Percentiles rank a stretch among this genome's conserved stretches.
Evolutionary conservation across 768 basidiomycete genomes (phyloP).

Genomic region (Melanogaster broomeanus): DNA sequence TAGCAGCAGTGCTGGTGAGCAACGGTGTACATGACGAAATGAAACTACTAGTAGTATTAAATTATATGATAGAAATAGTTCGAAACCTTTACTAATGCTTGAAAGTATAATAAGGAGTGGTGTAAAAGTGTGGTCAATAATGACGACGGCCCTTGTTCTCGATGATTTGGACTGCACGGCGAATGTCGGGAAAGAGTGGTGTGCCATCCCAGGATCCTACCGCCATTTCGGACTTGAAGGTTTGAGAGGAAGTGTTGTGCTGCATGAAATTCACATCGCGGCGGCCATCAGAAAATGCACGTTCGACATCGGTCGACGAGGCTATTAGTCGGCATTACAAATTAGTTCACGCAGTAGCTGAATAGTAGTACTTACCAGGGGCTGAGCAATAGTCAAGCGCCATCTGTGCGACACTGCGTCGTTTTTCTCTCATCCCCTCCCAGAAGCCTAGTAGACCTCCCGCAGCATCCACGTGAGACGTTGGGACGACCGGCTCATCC

Average conservation of each 20-base stretch:
- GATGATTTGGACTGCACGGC: too few species aligned
- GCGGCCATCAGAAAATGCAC: neutral
- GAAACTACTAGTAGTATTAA: neutral
- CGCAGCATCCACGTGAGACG: neutral
- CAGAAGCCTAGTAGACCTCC: neutral
- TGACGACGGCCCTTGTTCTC: too few species aligned
- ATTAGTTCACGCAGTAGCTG: too few species aligned
- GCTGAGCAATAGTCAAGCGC: neutral
- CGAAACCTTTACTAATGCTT: neutral
- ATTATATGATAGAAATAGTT: neutral
- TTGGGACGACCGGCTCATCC: neutral
- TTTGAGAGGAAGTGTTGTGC: neutral
- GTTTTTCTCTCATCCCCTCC: neutral
- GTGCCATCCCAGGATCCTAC: too few species aligned
- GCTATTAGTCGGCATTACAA: too few species aligned
- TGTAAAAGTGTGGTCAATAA: neutral
- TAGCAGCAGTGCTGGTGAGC: neutral
- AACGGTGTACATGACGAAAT: neutral
- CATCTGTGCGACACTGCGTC: neutral
- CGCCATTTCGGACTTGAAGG: too few species aligned
- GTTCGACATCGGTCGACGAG: neutral
- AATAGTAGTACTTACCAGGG: neutral
- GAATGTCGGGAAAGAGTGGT: too few species aligned
- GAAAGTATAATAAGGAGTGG: neutral
- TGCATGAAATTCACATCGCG: constrained; percentile 1